phyloP scores from a whole-genome alignment of 169 alveolate species.

The Babesia bovis region DNA sequence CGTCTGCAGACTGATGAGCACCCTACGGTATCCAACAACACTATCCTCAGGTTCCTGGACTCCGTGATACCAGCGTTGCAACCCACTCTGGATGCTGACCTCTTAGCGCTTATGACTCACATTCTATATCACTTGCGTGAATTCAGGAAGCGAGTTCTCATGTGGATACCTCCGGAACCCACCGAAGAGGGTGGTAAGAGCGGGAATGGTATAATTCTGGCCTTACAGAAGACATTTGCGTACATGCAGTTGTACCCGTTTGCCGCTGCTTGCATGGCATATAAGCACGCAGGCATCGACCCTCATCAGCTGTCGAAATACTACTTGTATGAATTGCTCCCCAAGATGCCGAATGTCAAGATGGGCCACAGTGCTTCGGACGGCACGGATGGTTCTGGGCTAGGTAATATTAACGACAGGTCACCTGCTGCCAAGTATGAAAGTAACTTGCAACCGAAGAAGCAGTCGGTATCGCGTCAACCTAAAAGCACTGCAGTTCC shows the following conservation, averaged over 20 bases:
- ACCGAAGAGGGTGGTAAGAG: slow-evolving; percentile 42
- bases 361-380: background rate
- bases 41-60: slow-evolving; percentile 53
- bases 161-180: slow-evolving; percentile 58
- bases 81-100: slow-evolving; percentile 73
- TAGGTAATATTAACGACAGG: background rate
- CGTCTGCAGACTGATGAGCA: slow-evolving; percentile 18
- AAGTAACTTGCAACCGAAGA: slow-evolving; percentile 3
- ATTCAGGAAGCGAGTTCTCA: slow-evolving; percentile 77
- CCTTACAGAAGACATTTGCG: slow-evolving; percentile 83
- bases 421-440: background rate
- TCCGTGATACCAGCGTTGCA: slow-evolving; percentile 73
- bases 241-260: slow-evolving; percentile 84
- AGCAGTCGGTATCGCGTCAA: background rate
- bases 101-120: slow-evolving; percentile 71
- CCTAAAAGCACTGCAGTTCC: background rate
- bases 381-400: background rate
- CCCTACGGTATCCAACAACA: slow-evolving; percentile 1
- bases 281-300: slow-evolving; percentile 45
- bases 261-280: slow-evolving; percentile 73
- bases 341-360: slow-evolving; percentile 30
- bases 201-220: slow-evolving; percentile 72
- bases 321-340: slow-evolving; percentile 58
- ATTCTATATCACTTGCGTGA: slow-evolving; percentile 79
- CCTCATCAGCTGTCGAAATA: slow-evolving; percentile 40